Evolutionary conservation across 1,139 yeast genomes (phyloP).

Genomic region (Lodderomyces pseudojiufengensis): DNA sequence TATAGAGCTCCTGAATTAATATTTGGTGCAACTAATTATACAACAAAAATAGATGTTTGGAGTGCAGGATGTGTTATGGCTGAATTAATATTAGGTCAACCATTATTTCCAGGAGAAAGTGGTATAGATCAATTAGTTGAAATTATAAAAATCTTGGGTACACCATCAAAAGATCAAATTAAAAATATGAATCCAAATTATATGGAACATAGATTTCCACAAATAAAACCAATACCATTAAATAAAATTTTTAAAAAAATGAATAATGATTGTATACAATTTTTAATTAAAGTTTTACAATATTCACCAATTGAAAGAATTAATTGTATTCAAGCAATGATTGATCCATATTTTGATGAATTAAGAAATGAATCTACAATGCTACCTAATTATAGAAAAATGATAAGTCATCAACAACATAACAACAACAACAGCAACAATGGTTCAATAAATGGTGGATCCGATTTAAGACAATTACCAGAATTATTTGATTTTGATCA

Average conservation of each 20-base stretch:
- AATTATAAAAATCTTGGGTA: slow-evolving; percentile 91
- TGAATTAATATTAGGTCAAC: slow-evolving; percentile 90
- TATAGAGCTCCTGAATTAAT: slow-evolving; percentile 94
- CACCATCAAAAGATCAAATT: slow-evolving; percentile 91
- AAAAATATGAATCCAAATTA: slow-evolving; percentile 95
- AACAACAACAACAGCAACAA: slow-evolving; percentile 8
- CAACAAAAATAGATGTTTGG: slow-evolving; percentile 98
- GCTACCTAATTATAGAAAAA: slow-evolving; percentile 52
- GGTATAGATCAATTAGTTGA: slow-evolving; percentile 98
- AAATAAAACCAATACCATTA: slow-evolving; percentile 90
- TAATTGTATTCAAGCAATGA: slow-evolving; percentile 64
- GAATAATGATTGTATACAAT: slow-evolving; percentile 58
- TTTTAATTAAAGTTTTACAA: slow-evolving; percentile 59
- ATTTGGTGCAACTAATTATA: slow-evolving; percentile 87
- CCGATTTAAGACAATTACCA: slow-evolving; percentile 43
- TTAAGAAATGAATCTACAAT: slow-evolving; percentile 53
- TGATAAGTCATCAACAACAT: slow-evolving; percentile 34
- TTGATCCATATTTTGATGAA: slow-evolving; percentile 75
- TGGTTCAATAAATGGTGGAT: slow-evolving; percentile 13
- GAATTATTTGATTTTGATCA: slow-evolving; percentile 49
- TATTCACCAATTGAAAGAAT: slow-evolving; percentile 75
- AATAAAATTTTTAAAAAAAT: slow-evolving; percentile 73
- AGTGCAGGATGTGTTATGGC: slow-evolving; percentile 99
- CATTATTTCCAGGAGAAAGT: slow-evolving; percentile 94
- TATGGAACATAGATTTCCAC: slow-evolving; percentile 96